Evolutionary conservation across 1,284 basidiomycete species (phyloP).

Genomic region (Lentinula novae-zelandiae): DNA sequence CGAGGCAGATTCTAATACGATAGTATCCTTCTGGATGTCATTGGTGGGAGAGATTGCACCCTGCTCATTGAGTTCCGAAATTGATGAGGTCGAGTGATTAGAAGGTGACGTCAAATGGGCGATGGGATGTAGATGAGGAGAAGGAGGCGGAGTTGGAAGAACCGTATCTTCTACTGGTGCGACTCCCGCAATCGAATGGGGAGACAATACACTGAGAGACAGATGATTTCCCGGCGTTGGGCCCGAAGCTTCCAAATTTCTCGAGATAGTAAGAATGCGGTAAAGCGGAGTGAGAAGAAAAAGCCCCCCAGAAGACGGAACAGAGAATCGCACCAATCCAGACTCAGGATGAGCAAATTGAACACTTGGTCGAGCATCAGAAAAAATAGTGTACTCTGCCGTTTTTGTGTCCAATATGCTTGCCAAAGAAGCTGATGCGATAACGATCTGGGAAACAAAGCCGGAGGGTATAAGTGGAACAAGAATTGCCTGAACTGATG

Average conservation of each 20-base stretch:
- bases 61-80: constrained; percentile 12
- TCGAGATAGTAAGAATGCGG: constrained; percentile 18
- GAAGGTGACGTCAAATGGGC: constrained; percentile 10
- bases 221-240: background rate
- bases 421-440: constrained; percentile 1
- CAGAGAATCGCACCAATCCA: constrained; percentile 16
- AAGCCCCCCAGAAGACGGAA: constrained; percentile 23
- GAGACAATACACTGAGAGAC: constrained; percentile 26
- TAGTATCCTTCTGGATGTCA: background rate
- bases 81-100: constrained; percentile 3
- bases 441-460: background rate
- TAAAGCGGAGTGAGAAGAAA: constrained; percentile 29
- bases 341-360: constrained; percentile 16
- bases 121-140: constrained; percentile 23
- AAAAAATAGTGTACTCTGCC: constrained; percentile 17
- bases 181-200: constrained; percentile 18
- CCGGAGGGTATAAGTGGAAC: constrained; percentile 8
- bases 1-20: constrained; percentile 1
- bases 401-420: constrained; percentile 1
- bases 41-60: background rate
- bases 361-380: constrained; percentile 14
- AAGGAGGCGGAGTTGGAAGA: constrained; percentile 32
- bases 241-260: background rate
- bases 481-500: constrained; percentile 13
- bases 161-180: constrained; percentile 4